A percentile compares a stretch with the other conserved stretches of the same genome.
phyloP scores from a whole-genome alignment of 257 asterid species.

The Capsicum pubescens region DNA sequence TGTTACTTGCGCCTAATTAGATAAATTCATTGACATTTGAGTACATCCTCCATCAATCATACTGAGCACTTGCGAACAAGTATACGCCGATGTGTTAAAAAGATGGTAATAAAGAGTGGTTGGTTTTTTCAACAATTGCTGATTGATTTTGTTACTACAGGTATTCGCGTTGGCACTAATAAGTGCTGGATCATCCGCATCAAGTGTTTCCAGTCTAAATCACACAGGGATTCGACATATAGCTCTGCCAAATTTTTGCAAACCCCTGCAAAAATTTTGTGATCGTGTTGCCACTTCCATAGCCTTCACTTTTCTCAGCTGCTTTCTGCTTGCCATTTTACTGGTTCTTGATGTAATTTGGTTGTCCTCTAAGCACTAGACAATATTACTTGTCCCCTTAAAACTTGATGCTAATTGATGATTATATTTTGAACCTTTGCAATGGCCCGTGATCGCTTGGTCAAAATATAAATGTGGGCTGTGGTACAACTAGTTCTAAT shows the following conservation, averaged over 20 bases:
- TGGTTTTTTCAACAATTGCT: background rate
- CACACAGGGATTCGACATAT: conserved; percentile 79
- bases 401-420: background rate
- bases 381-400: background rate
- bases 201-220: conserved; percentile 81
- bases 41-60: no score
- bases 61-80: no score
- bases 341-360: conserved; percentile 71
- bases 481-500: no score
- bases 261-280: conserved; percentile 69
- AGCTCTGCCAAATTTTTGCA: conserved; percentile 85
- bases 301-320: conserved; percentile 67
- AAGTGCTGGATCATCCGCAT: conserved; percentile 93
- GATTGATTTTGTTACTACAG: conserved; percentile 37
- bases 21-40: no score
- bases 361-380: conserved; percentile 50
- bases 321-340: conserved; percentile 65
- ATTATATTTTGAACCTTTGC: background rate
- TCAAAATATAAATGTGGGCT: background rate
- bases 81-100: background rate
- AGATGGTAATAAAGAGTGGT: no score
- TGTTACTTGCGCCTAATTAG: no score
- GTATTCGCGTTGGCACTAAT: conserved; percentile 73
- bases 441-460: background rate
- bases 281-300: conserved; percentile 74